These are phyloP conservation scores for Fusarium acutatum DNA, from an alignment of 2,329 filamentous ascomycete genomes.

Conservation along the genomic window DNA sequence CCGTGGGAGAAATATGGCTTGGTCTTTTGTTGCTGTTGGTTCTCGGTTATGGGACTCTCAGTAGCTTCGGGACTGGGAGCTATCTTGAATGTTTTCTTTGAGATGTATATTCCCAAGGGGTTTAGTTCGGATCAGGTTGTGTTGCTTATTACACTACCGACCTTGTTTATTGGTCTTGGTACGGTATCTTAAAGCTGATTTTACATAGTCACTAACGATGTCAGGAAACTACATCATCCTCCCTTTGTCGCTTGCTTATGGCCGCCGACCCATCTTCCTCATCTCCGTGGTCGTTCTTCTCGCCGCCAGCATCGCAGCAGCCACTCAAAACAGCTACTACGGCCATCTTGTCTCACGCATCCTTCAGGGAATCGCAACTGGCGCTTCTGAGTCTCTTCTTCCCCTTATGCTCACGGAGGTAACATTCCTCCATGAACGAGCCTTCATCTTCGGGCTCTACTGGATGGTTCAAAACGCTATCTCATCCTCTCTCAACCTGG, in stretches of 20 bases:
- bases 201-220: rapidly evolving
- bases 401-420: slow-evolving; percentile 12
- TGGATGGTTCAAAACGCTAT: slow-evolving; percentile 10
- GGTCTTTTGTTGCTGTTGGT: slow-evolving; percentile 16
- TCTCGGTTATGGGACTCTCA: slow-evolving; percentile 11
- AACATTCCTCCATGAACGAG: slow-evolving; percentile 2
- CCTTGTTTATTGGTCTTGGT: slow-evolving; percentile 12
- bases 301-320: neutral
- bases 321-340: neutral
- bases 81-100: slow-evolving; percentile 6
- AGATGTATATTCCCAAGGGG: slow-evolving; percentile 5
- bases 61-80: neutral
- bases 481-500: neutral
- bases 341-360: slow-evolving; percentile 1
- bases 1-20: slow-evolving; percentile 13
- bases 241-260: neutral
- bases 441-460: slow-evolving; percentile 10
- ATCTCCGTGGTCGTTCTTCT: neutral
- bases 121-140: slow-evolving; percentile 2
- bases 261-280: slow-evolving; percentile 6
- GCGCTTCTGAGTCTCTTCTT: slow-evolving; percentile 1
- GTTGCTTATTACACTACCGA: slow-evolving; percentile 2
- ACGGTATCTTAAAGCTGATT: rapidly evolving
- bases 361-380: neutral
- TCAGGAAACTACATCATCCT: slow-evolving; percentile 17